Conservation (phyloP, 2,329 filamentous ascomycete genomes). For the Penicillium sp. region DNA sequence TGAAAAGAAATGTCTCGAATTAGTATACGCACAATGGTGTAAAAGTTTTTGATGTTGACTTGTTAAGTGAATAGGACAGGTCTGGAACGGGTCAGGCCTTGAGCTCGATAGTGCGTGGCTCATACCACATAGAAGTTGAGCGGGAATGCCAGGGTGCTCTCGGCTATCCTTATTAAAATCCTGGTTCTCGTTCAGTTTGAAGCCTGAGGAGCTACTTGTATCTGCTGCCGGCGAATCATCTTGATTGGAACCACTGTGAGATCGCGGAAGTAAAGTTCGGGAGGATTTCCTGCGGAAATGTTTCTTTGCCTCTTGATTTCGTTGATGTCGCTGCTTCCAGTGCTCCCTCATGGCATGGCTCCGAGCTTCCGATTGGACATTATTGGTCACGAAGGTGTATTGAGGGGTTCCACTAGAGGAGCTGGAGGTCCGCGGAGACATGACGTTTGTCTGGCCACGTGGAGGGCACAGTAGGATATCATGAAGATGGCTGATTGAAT, state of each 20-base stretch:
- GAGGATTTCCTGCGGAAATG: conserved; percentile 1
- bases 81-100: conserved; percentile 42
- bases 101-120: conserved; percentile 33
- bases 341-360: conserved; percentile 46
- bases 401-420: conserved; percentile 8
- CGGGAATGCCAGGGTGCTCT: conserved; percentile 9
- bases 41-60: conserved; percentile 41
- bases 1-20: neutral
- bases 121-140: conserved; percentile 31
- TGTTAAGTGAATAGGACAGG: conserved; percentile 39
- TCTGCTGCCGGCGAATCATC: neutral
- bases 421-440: conserved; percentile 1
- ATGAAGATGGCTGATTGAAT: neutral
- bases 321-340: conserved; percentile 36
- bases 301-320: conserved; percentile 15
- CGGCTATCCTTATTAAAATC: neutral
- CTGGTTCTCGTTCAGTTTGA: neutral
- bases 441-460: neutral
- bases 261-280: conserved; percentile 5
- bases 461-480: neutral
- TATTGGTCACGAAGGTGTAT: conserved; percentile 30
- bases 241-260: neutral
- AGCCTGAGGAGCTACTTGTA: neutral
- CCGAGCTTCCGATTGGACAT: conserved; percentile 26
- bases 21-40: conserved; percentile 45